Conservation (phyloP, 768 basidiomycete species). For the Tylopilus balloui region DNA sequence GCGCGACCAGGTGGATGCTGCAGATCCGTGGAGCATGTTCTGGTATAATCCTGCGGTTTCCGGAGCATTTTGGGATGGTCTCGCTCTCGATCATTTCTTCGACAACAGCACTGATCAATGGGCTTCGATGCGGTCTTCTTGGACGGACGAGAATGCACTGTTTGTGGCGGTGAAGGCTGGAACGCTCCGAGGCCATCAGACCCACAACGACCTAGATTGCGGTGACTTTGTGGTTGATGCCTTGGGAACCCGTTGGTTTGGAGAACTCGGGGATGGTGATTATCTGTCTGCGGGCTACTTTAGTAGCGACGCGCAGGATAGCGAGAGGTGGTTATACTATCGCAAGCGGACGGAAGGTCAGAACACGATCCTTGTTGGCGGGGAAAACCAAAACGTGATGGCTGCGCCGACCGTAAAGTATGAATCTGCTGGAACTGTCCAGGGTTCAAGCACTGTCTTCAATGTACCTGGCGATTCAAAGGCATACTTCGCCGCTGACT, state of each 20-base stretch:
- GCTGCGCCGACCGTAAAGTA: constrained; percentile 55
- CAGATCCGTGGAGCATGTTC: constrained; percentile 85
- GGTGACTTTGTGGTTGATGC: constrained; percentile 97
- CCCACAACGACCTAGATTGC: constrained; percentile 90
- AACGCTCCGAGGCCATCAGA: constrained; percentile 75
- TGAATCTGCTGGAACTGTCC: constrained; percentile 55
- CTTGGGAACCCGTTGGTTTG: constrained; percentile 89
- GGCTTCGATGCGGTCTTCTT: constrained; percentile 87
- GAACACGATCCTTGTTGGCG: constrained; percentile 81
- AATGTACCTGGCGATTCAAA: constrained; percentile 59
- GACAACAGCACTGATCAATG: constrained; percentile 69
- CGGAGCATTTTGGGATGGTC: constrained; percentile 91
- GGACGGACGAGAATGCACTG: constrained; percentile 81
- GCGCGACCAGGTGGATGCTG: constrained; percentile 79
- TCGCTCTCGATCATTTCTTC: constrained; percentile 82
- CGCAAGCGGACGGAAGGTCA: constrained; percentile 96
- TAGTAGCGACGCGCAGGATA: constrained; percentile 59
- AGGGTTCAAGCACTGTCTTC: constrained; percentile 83
- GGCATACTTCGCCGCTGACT: constrained; percentile 76
- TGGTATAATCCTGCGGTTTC: constrained; percentile 85
- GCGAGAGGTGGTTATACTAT: constrained; percentile 86
- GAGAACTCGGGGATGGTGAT: constrained; percentile 87
- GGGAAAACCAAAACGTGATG: constrained; percentile 75
- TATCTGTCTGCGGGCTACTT: constrained; percentile 81
- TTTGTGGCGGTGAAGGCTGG: constrained; percentile 92